A percentile compares a stretch with the other conserved stretches of the same genome.
These are phyloP conservation scores for Arachnopeziza araneosa DNA, from an alignment of 2,329 filamentous ascomycete genomes.

Conservation along the genomic window DNA sequence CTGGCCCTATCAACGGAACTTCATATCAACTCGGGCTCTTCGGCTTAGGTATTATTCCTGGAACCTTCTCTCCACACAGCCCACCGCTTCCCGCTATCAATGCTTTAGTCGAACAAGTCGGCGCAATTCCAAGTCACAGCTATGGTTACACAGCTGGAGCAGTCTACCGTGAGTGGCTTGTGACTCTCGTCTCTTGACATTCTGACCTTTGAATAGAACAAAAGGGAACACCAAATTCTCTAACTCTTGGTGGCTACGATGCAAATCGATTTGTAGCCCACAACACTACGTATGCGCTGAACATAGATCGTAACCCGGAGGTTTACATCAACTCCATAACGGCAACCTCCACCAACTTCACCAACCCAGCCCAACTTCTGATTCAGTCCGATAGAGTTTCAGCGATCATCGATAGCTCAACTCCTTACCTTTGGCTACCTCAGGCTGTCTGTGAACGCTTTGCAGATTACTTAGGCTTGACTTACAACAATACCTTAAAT, in stretches of 20 bases:
- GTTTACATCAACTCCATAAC: slow-evolving; percentile 22
- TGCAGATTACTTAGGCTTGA: slow-evolving; percentile 57
- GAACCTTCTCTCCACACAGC: slow-evolving; percentile 45
- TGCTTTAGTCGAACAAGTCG: slow-evolving; percentile 52
- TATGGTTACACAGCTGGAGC: slow-evolving; percentile 74
- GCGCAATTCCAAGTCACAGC: slow-evolving; percentile 63
- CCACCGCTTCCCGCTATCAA: slow-evolving; percentile 45
- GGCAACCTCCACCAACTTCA: slow-evolving; percentile 38
- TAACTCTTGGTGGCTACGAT: slow-evolving; percentile 70
- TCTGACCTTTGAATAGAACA: slow-evolving; percentile 26
- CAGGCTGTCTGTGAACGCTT: slow-evolving; percentile 56
- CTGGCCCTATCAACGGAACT: slow-evolving; percentile 45
- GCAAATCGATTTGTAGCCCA: slow-evolving; percentile 55
- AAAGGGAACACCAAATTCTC: slow-evolving; percentile 45
- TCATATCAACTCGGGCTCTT: slow-evolving; percentile 49
- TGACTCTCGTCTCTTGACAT: slow-evolving; percentile 24
- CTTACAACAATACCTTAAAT: slow-evolving; percentile 56
- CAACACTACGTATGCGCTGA: slow-evolving; percentile 52
- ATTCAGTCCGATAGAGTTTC: slow-evolving; percentile 19
- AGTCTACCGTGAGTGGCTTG: slow-evolving; percentile 52
- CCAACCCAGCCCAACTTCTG: slow-evolving; percentile 33
- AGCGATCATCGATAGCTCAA: slow-evolving; percentile 50
- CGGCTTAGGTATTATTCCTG: slow-evolving; percentile 50
- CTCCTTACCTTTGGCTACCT: slow-evolving; percentile 60
- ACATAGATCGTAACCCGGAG: slow-evolving; percentile 42